A percentile compares a stretch with the other conserved stretches of the same genome.
Evolutionary conservation across 306 rosid species (phyloP).

Genomic region (Pyrus pyrifolia): DNA sequence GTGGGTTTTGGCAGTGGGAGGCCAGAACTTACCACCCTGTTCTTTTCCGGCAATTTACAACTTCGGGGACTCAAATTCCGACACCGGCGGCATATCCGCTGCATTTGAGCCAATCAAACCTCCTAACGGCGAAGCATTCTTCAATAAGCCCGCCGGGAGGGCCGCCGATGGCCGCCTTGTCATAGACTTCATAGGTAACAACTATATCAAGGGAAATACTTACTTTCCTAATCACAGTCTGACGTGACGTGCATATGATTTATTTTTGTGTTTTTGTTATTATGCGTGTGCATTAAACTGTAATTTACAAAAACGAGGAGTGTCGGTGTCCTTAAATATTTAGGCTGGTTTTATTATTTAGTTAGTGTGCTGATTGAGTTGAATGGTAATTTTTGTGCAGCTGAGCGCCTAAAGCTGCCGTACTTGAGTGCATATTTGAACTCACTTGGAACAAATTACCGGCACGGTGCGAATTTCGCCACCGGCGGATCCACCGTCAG

Average conservation of each 20-base stretch:
- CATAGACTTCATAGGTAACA: constrained; percentile 72
- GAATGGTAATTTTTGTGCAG: constrained; percentile 26
- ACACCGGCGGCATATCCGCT: constrained; percentile 90
- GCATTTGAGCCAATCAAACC: constrained; percentile 57
- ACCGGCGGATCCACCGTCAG: constrained; percentile 92
- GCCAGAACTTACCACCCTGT: constrained; percentile 31
- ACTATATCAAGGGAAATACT: background rate
- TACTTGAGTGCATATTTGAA: constrained; percentile 88
- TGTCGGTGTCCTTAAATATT: no score
- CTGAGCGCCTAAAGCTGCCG: constrained; percentile 64
- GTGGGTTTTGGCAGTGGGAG: constrained; percentile 19
- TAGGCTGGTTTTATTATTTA: background rate
- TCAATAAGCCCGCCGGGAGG: constrained; percentile 62
- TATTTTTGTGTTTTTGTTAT: no score
- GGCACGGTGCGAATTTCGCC: constrained; percentile 88
- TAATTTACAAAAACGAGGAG: background rate
- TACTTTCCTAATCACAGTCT: background rate
- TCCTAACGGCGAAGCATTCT: constrained; percentile 75
- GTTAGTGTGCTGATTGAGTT: background rate
- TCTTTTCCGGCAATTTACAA: constrained; percentile 80
- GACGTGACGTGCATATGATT: no score
- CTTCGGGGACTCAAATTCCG: constrained; percentile 95
- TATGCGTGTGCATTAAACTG: no score
- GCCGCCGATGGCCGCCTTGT: constrained; percentile 85
- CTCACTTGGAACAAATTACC: constrained; percentile 71